Evolutionary conservation across 176 grass and related monocot species (phyloP).

Genomic region (Oryza nivara): DNA sequence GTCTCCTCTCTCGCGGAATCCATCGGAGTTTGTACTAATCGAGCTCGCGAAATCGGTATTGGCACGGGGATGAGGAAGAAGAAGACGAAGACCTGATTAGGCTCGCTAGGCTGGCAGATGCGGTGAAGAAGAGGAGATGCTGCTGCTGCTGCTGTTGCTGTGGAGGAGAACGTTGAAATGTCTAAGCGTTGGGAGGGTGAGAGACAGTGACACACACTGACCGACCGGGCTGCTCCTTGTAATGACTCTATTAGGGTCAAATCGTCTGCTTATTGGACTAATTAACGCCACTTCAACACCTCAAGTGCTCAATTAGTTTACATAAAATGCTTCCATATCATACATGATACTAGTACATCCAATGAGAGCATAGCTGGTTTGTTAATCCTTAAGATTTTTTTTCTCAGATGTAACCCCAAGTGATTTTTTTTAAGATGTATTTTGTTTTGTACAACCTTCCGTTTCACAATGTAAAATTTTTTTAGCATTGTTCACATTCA

Average conservation of each 20-base stretch:
- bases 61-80: constrained; percentile 9
- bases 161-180: neutral
- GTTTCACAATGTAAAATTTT: too few relatives aligned
- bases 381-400: neutral
- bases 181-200: neutral
- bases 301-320: neutral
- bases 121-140: neutral
- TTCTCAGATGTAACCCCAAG: neutral
- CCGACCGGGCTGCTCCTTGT: neutral
- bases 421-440: neutral
- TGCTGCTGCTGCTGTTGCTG: neutral
- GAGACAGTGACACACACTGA: constrained; percentile 27
- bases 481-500: too few relatives aligned
- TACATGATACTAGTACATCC: too few relatives aligned
- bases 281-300: neutral
- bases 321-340: too few relatives aligned
- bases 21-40: neutral
- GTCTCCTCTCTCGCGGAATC: neutral
- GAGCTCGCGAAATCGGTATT: neutral
- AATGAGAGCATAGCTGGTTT: neutral
- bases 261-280: neutral
- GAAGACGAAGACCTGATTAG: neutral
- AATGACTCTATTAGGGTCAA: constrained; percentile 9
- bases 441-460: too few relatives aligned
- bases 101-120: neutral